Evolutionary conservation across 768 basidiomycete species (phyloP).

Genomic region (Epithele typhae): DNA sequence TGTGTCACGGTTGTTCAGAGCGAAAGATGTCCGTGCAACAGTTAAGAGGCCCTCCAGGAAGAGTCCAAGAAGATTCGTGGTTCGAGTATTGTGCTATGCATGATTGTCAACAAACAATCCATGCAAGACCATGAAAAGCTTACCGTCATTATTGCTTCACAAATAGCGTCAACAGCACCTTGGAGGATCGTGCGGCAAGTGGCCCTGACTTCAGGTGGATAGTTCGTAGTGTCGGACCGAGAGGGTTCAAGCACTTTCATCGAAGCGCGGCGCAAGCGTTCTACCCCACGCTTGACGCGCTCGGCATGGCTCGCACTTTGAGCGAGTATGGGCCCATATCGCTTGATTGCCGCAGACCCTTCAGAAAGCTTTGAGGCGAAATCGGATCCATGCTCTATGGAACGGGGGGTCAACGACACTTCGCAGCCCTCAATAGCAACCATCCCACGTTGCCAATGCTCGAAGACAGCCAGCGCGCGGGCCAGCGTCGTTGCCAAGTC

Average conservation of each 20-base stretch:
- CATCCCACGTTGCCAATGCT: constrained; percentile 22
- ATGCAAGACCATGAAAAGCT: no score
- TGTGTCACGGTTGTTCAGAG: constrained; percentile 38
- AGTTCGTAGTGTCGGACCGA: no score
- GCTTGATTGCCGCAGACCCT: no score
- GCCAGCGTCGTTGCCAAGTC: constrained; percentile 40
- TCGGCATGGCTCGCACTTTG: constrained; percentile 32
- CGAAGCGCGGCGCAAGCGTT: constrained; percentile 49
- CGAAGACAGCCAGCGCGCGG: constrained; percentile 39
- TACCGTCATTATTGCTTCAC: constrained; percentile 29
- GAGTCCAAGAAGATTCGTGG: constrained; percentile 31
- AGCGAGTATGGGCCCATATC: constrained; percentile 7
- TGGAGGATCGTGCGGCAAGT: constrained; percentile 32
- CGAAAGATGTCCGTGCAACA: constrained; percentile 43
- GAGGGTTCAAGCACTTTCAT: constrained; percentile 46
- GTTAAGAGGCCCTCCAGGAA: constrained; percentile 52
- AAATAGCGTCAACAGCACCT: constrained; percentile 30
- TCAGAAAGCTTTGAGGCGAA: no score
- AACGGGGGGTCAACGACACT: no score
- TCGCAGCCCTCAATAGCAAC: no score
- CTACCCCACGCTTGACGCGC: constrained; percentile 59
- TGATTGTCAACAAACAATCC: no score
- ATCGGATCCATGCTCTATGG: no score
- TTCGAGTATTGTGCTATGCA: background rate
- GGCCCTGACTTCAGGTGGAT: constrained; percentile 3